Conservation (phyloP, 305 asterid species). For the Fraxinus platypoda region DNA sequence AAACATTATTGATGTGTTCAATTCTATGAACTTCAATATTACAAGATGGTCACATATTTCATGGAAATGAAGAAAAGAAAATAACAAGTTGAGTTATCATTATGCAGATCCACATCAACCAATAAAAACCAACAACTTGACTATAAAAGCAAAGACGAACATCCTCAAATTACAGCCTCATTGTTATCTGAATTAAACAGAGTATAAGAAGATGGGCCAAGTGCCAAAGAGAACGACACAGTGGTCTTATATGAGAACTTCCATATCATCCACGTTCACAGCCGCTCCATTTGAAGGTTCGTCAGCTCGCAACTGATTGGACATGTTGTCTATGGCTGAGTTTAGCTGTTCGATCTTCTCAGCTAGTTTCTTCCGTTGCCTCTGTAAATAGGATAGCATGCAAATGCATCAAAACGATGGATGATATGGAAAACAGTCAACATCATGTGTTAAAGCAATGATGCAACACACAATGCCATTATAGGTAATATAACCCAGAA, state of each 20-base stretch:
- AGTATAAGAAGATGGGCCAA: not conserved
- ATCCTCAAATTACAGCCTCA: conserved; percentile 16
- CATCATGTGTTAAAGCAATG: not conserved
- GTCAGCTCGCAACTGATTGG: conserved; percentile 59
- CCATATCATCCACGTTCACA: conserved; percentile 59
- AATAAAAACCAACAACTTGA: not conserved
- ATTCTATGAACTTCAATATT: not conserved
- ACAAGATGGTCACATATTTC: not conserved
- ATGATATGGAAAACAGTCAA: not conserved
- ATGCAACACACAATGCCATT: not conserved
- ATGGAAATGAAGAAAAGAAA: not conserved
- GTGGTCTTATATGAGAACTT: conserved; percentile 49
- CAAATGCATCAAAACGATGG: conserved; percentile 4
- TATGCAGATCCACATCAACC: conserved; percentile 8
- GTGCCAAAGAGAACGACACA: not conserved
- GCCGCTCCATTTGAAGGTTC: conserved; percentile 56
- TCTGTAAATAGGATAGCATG: conserved; percentile 43
- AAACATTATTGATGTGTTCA: conserved; percentile 19
- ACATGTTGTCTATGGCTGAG: conserved; percentile 70
- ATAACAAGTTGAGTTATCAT: conserved; percentile 3
- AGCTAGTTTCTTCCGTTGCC: conserved; percentile 75
- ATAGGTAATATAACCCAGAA: not conserved
- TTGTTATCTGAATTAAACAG: conserved; percentile 12
- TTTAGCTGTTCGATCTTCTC: conserved; percentile 88
- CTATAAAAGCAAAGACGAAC: conserved; percentile 1